Conservation (phyloP, 169 alveolate species). For the Blepharisma undulans region DNA sequence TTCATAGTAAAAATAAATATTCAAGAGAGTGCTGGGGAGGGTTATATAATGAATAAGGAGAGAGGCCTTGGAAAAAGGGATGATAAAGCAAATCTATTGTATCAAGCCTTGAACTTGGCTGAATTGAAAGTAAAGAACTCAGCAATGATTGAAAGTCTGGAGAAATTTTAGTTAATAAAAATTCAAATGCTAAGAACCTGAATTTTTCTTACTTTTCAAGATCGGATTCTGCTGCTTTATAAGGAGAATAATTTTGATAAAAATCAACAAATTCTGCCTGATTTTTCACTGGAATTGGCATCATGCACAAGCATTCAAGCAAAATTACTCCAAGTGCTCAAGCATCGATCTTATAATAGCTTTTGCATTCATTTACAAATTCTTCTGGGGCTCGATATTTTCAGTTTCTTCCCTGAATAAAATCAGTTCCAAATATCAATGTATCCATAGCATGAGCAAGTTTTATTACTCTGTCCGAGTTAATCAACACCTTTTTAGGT, state of each 20-base stretch:
- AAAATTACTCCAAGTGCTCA: slow-evolving; percentile 9
- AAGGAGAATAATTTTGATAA: not conserved
- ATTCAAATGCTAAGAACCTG: not conserved
- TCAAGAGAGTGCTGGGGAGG: not conserved
- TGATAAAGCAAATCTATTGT: not conserved
- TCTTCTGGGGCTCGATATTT: not conserved
- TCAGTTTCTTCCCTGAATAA: not conserved
- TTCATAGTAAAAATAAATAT: not conserved
- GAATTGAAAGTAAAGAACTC: not conserved
- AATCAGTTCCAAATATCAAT: not conserved
- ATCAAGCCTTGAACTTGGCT: not conserved
- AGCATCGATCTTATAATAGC: not conserved
- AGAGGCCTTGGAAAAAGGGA: not conserved
- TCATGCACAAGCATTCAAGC: not conserved
- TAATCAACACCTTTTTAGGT: not conserved
- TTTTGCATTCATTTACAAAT: not conserved
- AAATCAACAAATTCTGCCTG: not conserved
- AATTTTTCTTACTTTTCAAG: not conserved
- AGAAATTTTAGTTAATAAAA: not conserved
- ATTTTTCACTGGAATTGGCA: not conserved
- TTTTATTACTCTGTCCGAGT: not conserved
- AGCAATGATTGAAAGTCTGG: not conserved
- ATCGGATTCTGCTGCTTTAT: not conserved
- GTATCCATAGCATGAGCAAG: not conserved
- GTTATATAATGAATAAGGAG: not conserved